Conservation (phyloP, 2,329 filamentous ascomycete genomes). For the Amphichorda felina region DNA sequence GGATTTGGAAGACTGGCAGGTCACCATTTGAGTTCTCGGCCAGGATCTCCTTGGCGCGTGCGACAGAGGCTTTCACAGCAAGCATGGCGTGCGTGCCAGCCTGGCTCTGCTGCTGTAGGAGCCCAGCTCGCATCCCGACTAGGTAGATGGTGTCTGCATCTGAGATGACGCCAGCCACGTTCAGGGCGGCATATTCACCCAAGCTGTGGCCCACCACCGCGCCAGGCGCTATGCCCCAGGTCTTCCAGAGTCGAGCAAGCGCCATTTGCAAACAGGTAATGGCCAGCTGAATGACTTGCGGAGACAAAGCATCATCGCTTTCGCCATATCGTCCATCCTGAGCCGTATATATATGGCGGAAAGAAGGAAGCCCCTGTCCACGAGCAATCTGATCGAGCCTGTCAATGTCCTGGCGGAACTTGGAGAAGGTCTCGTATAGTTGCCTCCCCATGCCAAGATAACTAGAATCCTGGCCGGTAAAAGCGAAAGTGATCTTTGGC, state of each 20-base stretch:
- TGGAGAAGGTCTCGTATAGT: conserved; percentile 16
- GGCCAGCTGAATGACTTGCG: conserved; percentile 21
- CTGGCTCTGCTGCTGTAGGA: conserved; percentile 43
- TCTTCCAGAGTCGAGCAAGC: conserved; percentile 25
- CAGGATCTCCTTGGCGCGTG: no score
- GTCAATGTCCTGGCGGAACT: conserved; percentile 20
- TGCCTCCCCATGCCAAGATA: conserved; percentile 17
- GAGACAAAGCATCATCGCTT: conserved; percentile 7
- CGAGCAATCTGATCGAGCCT: conserved; percentile 17
- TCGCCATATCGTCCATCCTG: no score
- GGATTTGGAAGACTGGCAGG: conserved; percentile 16
- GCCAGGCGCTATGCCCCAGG: conserved; percentile 25
- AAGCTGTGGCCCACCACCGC: conserved; percentile 41
- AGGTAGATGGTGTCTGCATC: conserved; percentile 49
- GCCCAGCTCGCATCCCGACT: conserved; percentile 44
- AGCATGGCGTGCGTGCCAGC: conserved; percentile 20
- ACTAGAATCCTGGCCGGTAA: conserved; percentile 31
- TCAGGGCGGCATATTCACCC: conserved; percentile 50
- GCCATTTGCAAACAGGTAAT: conserved; percentile 27
- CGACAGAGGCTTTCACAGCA: conserved; percentile 15
- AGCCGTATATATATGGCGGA: no score
- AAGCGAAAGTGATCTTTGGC: conserved; percentile 19
- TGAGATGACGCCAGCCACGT: conserved; percentile 50
- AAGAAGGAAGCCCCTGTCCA: conserved; percentile 21
- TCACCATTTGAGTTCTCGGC: conserved; percentile 12